Conservation (phyloP, 1,139 yeast genomes). For the Suhomyces chickasaworum region DNA sequence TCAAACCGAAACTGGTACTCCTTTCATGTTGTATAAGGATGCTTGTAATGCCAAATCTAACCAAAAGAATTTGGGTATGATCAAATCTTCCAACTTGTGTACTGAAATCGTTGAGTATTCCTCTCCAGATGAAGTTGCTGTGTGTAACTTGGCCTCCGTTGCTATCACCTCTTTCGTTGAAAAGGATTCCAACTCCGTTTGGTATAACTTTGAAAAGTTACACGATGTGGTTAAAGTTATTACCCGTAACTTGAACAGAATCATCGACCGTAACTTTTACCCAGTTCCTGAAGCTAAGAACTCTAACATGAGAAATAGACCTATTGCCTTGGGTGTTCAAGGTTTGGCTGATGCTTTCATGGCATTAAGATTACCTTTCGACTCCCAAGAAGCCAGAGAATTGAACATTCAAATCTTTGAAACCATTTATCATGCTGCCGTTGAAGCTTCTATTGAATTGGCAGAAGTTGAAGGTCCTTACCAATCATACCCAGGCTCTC, state of each 20-base stretch:
- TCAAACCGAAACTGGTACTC: constrained; percentile 92
- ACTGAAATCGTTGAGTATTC: constrained; percentile 91
- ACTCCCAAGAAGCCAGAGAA: constrained; percentile 56
- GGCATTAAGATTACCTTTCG: constrained; percentile 58
- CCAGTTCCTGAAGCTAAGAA: constrained; percentile 56
- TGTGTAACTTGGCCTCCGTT: constrained; percentile 85
- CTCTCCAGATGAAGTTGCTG: constrained; percentile 85
- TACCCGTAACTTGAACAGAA: constrained; percentile 55
- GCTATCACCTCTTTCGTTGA: constrained; percentile 76
- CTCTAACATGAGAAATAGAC: constrained; percentile 60
- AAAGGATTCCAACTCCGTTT: constrained; percentile 35
- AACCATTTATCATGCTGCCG: constrained; percentile 61
- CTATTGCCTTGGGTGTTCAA: constrained; percentile 65
- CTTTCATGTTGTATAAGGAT: constrained; percentile 89
- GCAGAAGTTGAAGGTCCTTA: constrained; percentile 52
- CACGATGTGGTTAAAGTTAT: constrained; percentile 57
- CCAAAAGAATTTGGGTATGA: constrained; percentile 84
- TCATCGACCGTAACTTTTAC: constrained; percentile 58
- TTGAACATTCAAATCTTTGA: constrained; percentile 61
- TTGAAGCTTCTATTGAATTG: constrained; percentile 58
- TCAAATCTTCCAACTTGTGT: constrained; percentile 86
- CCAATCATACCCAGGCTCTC: constrained; percentile 55
- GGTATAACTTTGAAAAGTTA: constrained; percentile 57
- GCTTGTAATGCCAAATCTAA: constrained; percentile 81
- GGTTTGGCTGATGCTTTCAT: constrained; percentile 63